A percentile compares a stretch with the other conserved stretches of the same genome.
Evolutionary conservation across 306 rosid genomes (phyloP).

Genomic region (Dicorynia guianensis): DNA sequence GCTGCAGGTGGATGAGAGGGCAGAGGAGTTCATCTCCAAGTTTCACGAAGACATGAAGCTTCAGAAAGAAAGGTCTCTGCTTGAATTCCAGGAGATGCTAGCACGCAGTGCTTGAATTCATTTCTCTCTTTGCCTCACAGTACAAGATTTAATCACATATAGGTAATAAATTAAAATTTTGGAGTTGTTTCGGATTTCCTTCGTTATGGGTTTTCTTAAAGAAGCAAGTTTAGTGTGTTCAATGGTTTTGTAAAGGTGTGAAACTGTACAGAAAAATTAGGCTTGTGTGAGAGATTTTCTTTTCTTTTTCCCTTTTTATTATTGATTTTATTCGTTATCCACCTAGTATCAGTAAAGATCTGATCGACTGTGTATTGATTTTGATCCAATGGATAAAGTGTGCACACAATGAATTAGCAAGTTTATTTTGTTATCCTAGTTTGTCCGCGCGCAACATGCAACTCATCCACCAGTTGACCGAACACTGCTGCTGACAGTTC

Average conservation of each 20-base stretch:
- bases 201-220: constrained; percentile 26
- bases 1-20: constrained; percentile 52
- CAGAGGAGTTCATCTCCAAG: constrained; percentile 73
- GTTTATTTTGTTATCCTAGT: background rate
- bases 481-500: too few species aligned
- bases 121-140: constrained; percentile 25
- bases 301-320: constrained; percentile 14
- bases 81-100: constrained; percentile 52
- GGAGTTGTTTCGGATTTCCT: background rate
- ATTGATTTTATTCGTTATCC: background rate
- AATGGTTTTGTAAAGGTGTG: constrained; percentile 8
- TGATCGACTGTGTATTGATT: constrained; percentile 24
- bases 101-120: constrained; percentile 42
- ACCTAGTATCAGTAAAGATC: background rate
- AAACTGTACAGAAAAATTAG: constrained; percentile 2
- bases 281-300: background rate
- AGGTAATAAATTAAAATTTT: constrained; percentile 13
- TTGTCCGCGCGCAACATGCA: too few species aligned
- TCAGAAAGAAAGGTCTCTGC: constrained; percentile 57
- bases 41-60: constrained; percentile 57
- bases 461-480: too few species aligned
- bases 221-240: constrained; percentile 14
- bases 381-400: constrained; percentile 7
- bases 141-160: constrained; percentile 16
- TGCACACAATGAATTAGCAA: constrained; percentile 24